A percentile compares a stretch with the other conserved stretches of the same genome.
Conservation (phyloP, 257 asterid genomes). For the Gentiana macrophylla region DNA sequence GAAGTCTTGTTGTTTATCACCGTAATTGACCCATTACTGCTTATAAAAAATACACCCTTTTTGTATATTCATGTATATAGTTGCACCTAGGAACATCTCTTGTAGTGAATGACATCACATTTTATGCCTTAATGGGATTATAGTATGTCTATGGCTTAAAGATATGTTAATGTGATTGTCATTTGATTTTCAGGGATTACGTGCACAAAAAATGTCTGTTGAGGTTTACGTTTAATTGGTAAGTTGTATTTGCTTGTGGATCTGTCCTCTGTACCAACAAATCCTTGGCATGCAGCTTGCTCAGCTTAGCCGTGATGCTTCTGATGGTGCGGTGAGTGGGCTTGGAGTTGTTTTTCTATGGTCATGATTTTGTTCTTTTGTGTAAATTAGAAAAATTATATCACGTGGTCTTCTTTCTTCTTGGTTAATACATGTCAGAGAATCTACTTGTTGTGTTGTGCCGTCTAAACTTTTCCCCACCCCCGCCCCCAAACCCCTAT, state of each 20-base stretch:
- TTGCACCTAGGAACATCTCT: too few relatives aligned
- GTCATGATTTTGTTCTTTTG: background rate
- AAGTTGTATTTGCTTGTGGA: conserved; percentile 65
- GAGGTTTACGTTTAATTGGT: conserved; percentile 74
- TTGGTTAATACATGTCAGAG: too few relatives aligned
- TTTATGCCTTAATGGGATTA: conserved; percentile 3
- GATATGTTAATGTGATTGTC: background rate
- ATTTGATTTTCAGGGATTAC: conserved; percentile 55
- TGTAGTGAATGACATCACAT: too few relatives aligned
- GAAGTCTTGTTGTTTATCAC: too few relatives aligned
- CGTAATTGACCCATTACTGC: too few relatives aligned
- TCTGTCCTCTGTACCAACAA: conserved; percentile 70
- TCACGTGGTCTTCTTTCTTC: too few relatives aligned
- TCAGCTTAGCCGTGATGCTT: conserved; percentile 91
- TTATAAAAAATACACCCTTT: too few relatives aligned
- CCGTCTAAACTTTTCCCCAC: too few relatives aligned
- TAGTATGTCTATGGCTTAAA: conserved; percentile 1
- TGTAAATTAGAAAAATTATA: too few relatives aligned
- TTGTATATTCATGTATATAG: too few relatives aligned
- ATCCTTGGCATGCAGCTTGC: conserved; percentile 86
- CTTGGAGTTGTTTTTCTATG: conserved; percentile 1
- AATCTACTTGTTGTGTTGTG: too few relatives aligned
- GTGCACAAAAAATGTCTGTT: conserved; percentile 55
- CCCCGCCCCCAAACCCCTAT: too few relatives aligned
- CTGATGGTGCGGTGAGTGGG: conserved; percentile 90